A percentile compares a stretch with the other conserved stretches of the same genome.
These are phyloP conservation scores for Candida andamanensis DNA, from an alignment of 805 yeast genomes.

Conservation along the genomic window DNA sequence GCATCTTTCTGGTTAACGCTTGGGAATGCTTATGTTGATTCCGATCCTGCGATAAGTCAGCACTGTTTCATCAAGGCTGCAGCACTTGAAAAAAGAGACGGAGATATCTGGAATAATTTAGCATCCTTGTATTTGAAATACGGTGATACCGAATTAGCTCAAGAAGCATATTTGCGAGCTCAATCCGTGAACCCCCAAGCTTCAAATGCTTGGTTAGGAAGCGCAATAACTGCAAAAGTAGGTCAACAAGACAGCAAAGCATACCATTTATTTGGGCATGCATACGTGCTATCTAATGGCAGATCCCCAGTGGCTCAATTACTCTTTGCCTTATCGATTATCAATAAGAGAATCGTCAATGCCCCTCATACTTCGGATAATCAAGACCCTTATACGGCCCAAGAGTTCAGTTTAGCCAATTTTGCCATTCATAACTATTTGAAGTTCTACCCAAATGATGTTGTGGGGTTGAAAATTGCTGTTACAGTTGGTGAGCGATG, in stretches of 20 bases:
- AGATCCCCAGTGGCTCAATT: slow-evolving; percentile 63
- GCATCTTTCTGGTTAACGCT: slow-evolving; percentile 76
- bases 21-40: slow-evolving; percentile 66
- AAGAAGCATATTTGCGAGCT: slow-evolving; percentile 64
- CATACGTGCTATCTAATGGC: slow-evolving; percentile 74
- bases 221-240: slow-evolving; percentile 58
- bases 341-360: slow-evolving; percentile 40
- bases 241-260: slow-evolving; percentile 50
- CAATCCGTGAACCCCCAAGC: slow-evolving; percentile 79
- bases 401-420: slow-evolving; percentile 62
- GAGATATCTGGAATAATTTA: slow-evolving; percentile 72
- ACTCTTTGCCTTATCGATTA: slow-evolving; percentile 60
- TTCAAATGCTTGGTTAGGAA: slow-evolving; percentile 79
- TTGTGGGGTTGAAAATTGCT: slow-evolving; percentile 51
- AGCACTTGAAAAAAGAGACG: slow-evolving; percentile 61
- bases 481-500: slow-evolving; percentile 63
- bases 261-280: slow-evolving; percentile 63
- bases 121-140: slow-evolving; percentile 69
- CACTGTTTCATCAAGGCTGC: slow-evolving; percentile 88
- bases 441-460: slow-evolving; percentile 56
- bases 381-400: slow-evolving; percentile 53
- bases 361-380: slow-evolving; percentile 35
- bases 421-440: slow-evolving; percentile 62
- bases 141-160: slow-evolving; percentile 69
- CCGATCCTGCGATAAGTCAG: slow-evolving; percentile 73